Percentiles rank a stretch among this genome's conserved stretches.
These are phyloP conservation scores for Entomortierella parvispora DNA, from an alignment of 192 early-diverging fungal species.

Conservation along the genomic window DNA sequence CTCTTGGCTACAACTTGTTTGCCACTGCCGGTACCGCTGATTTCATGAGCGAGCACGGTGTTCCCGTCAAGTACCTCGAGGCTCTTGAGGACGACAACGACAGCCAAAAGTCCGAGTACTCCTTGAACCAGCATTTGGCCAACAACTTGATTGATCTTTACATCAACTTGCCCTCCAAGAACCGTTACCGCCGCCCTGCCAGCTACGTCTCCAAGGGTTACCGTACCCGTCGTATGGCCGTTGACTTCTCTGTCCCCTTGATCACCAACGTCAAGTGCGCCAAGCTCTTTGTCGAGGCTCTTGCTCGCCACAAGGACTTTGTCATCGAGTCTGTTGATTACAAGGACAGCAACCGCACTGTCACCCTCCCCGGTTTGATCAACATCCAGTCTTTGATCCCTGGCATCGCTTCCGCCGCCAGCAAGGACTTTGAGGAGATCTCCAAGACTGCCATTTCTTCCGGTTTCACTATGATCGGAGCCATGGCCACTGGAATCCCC, in stretches of 20 bases:
- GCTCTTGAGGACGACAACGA: constrained; percentile 68
- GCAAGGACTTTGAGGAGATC: constrained; percentile 68
- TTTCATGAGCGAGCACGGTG: constrained; percentile 94
- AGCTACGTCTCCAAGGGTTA: constrained; percentile 96
- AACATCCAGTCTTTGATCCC: constrained; percentile 81
- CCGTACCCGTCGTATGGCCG: constrained; percentile 94
- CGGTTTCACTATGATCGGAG: constrained; percentile 86
- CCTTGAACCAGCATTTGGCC: constrained; percentile 92
- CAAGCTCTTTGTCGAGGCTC: constrained; percentile 96
- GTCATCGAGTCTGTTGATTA: constrained; percentile 90
- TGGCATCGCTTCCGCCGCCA: constrained; percentile 51
- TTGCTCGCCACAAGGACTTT: constrained; percentile 75
- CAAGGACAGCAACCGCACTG: constrained; percentile 87
- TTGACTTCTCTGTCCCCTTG: constrained; percentile 95
- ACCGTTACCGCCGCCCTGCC: constrained; percentile 95
- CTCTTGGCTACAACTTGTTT: constrained; percentile 92
- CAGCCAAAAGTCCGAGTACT: constrained; percentile 85
- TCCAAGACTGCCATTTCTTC: constrained; percentile 81
- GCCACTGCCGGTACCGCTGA: constrained; percentile 97
- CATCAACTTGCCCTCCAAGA: constrained; percentile 98
- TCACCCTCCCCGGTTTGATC: constrained; percentile 88
- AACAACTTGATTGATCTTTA: constrained; percentile 98
- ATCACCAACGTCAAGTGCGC: constrained; percentile 99
- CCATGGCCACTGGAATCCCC: constrained; percentile 66
- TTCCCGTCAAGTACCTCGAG: constrained; percentile 93